Base-by-base conservation (phyloP, 202 grass and related monocot genomes). In the Panicum hallii region DNA sequence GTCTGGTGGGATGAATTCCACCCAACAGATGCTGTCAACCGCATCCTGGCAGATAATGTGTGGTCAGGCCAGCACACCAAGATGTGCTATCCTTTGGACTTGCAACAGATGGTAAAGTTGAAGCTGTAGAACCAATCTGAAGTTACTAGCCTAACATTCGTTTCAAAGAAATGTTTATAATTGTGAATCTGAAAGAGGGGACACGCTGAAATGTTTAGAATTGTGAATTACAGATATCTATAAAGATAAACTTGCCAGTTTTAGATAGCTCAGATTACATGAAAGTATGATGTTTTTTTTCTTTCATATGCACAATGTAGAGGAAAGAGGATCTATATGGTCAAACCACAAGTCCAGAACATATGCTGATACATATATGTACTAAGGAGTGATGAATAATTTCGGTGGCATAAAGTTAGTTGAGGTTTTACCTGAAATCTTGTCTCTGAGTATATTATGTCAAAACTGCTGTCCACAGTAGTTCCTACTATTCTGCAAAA, bases 1-100 rank as follows among this genome's bases (percentile, higher is more conserved):
- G 89, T 97, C 5, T 97, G 91, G 94, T 93, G 91, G 91, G 93
- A 96, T 42, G 88, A 96, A 67, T 96, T 91, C 88, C 93, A 96
- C 86, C 93, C 93, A 6, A 96, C 93, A 3, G 93, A 96, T 11
- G 81, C 79, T 28, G 93, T 93, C 44, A 96, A 93, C 75, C 78
- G 17, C 63, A 96, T 96, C 76, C 81, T 96, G 41, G 93, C 93
- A 44, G 90, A 96, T 38, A 85, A 96, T 74, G 84, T 93, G 28
- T 96, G 93, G 93, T 93, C 90, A 6, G 60, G 87, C 34, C 43
- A 91, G 87, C 94, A 96, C 70, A 75, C 84, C 40, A 76, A 70
- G 79, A 93, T 96, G 89, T 96, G 94, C 75, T 89, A 91, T 88
- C 91, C 94, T 48, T 60, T 88, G 84, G 82, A 91, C 81, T 82